These are phyloP conservation scores for Amanita brunnescens DNA, from an alignment of 768 basidiomycete species.

Conservation along the genomic window DNA sequence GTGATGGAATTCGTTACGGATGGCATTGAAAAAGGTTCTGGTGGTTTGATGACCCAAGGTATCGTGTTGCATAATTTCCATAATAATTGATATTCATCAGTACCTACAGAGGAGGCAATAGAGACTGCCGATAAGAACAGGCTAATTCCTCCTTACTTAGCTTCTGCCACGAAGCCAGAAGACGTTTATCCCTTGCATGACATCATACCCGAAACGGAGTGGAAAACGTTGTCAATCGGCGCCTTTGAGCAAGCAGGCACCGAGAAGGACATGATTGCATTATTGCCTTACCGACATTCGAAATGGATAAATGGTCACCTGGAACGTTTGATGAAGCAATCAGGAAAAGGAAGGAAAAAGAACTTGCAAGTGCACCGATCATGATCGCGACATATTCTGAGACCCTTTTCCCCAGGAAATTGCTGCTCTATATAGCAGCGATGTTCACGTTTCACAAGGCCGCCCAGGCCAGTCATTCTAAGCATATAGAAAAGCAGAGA, in stretches of 20 bases:
- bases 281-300: constrained; percentile 56
- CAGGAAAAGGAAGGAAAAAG: constrained; percentile 48
- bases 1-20: constrained; percentile 78
- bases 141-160: constrained; percentile 69
- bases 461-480: constrained; percentile 28
- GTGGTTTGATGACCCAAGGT: constrained; percentile 64
- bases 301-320: constrained; percentile 70
- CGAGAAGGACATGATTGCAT: constrained; percentile 37
- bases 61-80: constrained; percentile 13
- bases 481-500: constrained; percentile 38
- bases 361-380: constrained; percentile 41
- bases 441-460: constrained; percentile 64
- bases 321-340: constrained; percentile 29
- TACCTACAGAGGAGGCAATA: constrained; percentile 53
- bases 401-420: constrained; percentile 41
- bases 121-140: constrained; percentile 53
- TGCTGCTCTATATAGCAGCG: constrained; percentile 72
- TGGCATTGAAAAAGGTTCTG: constrained; percentile 68
- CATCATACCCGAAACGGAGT: constrained; percentile 76
- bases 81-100: constrained; percentile 1
- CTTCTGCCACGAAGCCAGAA: constrained; percentile 56
- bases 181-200: constrained; percentile 67
- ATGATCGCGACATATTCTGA: not conserved
- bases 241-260: constrained; percentile 44
- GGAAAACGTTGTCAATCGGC: constrained; percentile 56